Evolutionary conservation across 139 green algal genomes (phyloP).

Genomic region (Microglena sp.): DNA sequence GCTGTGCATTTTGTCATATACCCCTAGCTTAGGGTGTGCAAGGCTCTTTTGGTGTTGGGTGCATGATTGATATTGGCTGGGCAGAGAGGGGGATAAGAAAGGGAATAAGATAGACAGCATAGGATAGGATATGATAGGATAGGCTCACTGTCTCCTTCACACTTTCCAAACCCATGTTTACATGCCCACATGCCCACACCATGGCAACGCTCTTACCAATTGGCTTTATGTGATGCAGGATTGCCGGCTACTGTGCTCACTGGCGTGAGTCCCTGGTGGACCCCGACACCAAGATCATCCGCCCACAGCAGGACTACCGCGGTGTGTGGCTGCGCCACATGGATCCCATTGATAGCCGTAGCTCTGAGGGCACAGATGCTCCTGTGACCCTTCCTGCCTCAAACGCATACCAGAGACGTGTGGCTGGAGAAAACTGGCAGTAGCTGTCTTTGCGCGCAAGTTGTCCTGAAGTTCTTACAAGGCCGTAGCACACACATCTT

Average conservation of each 20-base stretch:
- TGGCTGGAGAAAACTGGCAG: slow-evolving; percentile 67
- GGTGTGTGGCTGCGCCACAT: slow-evolving; percentile 89
- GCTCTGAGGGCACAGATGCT: slow-evolving; percentile 29
- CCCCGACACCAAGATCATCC: slow-evolving; percentile 92
- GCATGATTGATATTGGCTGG: no score
- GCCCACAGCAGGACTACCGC: slow-evolving; percentile 94
- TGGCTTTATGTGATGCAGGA: slow-evolving; percentile 25
- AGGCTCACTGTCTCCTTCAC: no score
- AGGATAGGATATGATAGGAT: no score
- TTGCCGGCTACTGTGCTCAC: slow-evolving; percentile 91
- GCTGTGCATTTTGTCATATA: no score
- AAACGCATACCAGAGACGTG: slow-evolving; percentile 78
- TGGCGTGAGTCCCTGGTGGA: slow-evolving; percentile 92
- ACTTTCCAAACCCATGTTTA: no score
- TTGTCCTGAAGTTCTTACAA: no score
- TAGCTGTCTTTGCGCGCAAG: no score
- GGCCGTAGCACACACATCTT: no score
- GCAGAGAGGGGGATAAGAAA: no score
- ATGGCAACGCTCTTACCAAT: not conserved
- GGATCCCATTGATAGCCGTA: slow-evolving; percentile 25
- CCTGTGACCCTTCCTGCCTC: slow-evolving; percentile 56
- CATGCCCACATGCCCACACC: not conserved
- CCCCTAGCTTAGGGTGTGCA: no score
- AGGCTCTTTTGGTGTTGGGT: no score
- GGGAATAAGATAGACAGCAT: no score